Percentiles rank a stretch among this genome's conserved stretches.
phyloP scores from a whole-genome alignment of 495 filamentous ascomycete species.

The Xanthoparmelia taractica region DNA sequence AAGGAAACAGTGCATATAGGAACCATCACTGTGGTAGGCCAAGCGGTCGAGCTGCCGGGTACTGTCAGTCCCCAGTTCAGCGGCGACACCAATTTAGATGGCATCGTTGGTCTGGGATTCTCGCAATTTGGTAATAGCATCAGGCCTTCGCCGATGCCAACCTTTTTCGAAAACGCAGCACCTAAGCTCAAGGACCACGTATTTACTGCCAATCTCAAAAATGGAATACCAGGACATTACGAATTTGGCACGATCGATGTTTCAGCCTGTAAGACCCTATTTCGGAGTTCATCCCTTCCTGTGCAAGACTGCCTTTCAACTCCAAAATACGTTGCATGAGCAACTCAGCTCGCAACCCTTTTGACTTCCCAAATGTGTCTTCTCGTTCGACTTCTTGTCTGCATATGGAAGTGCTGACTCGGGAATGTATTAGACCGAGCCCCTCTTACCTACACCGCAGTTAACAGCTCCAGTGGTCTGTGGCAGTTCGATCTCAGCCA shows the following conservation, averaged over 20 bases:
- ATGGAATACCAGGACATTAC: conserved; percentile 56
- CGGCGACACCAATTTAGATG: conserved; percentile 54
- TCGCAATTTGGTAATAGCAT: conserved; percentile 60
- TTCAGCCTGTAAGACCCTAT: no score
- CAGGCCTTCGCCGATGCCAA: conserved; percentile 33
- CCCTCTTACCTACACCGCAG: conserved; percentile 51
- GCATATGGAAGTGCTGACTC: no score
- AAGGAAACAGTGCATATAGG: conserved; percentile 69
- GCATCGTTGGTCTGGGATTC: conserved; percentile 74
- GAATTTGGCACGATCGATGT: conserved; percentile 69
- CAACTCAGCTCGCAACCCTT: no score
- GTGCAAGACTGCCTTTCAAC: no score
- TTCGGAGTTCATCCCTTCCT: no score
- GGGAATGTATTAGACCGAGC: no score
- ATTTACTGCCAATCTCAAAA: conserved; percentile 63
- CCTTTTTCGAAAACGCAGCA: conserved; percentile 75
- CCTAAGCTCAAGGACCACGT: conserved; percentile 55
- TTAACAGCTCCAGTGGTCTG: conserved; percentile 60
- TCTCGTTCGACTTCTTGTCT: no score
- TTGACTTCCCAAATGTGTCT: no score
- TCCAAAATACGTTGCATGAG: no score
- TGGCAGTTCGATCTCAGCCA: conserved; percentile 65
- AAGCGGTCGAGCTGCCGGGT: conserved; percentile 65
- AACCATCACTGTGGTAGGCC: conserved; percentile 54
- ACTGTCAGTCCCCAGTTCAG: conserved; percentile 58